These are phyloP conservation scores for Ramaria rubella DNA, from an alignment of 768 basidiomycete species.

Conservation along the genomic window DNA sequence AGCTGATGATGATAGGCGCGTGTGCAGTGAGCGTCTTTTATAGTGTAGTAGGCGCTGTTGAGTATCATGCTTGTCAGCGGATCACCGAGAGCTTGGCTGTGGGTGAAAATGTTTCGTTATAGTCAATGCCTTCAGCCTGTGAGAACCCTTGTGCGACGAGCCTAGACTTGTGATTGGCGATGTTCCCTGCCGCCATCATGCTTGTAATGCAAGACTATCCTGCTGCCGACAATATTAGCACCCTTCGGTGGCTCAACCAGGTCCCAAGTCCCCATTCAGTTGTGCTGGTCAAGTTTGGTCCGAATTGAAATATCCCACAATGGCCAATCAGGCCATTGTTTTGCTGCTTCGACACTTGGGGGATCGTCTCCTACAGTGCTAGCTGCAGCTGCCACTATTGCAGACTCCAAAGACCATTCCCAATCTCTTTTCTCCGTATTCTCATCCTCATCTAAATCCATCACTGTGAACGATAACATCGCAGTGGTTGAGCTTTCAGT, in stretches of 20 bases:
- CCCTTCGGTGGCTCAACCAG: conserved; percentile 22
- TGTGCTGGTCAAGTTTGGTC: not conserved
- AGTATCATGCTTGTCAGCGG: too few species aligned
- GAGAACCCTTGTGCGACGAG: conserved; percentile 35
- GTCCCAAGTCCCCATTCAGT: conserved; percentile 23
- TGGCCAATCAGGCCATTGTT: not conserved
- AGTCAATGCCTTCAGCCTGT: conserved; percentile 32
- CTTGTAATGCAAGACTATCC: conserved; percentile 41
- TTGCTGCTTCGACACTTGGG: not conserved
- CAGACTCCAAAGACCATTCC: too few species aligned
- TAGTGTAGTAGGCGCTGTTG: too few species aligned
- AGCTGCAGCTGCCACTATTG: not conserved
- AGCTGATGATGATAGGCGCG: too few species aligned
- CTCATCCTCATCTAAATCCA: too few species aligned
- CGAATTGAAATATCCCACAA: not conserved
- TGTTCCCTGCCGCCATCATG: conserved; percentile 27
- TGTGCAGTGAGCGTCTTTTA: too few species aligned
- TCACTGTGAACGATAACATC: too few species aligned
- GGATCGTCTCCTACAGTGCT: not conserved
- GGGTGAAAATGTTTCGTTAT: conserved; percentile 28
- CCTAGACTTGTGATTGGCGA: conserved; percentile 29
- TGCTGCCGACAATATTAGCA: conserved; percentile 26
- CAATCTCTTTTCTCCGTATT: not conserved
- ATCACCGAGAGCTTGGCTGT: conserved; percentile 22
- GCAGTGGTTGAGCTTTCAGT: too few species aligned